phyloP scores from a whole-genome alignment of 768 basidiomycete species.

The Russula sp. region DNA sequence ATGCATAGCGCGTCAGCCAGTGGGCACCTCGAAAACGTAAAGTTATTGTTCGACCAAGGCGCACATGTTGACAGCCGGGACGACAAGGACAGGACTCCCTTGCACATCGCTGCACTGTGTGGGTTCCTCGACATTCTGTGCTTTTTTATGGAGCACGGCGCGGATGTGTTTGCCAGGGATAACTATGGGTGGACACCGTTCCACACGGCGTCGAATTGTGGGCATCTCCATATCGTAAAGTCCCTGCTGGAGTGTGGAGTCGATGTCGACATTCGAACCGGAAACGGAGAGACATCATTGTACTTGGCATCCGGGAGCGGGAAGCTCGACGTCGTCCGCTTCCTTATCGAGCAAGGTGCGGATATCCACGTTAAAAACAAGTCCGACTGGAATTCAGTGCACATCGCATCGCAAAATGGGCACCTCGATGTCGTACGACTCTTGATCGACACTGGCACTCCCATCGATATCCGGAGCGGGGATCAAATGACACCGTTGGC shows the following conservation, averaged over 20 bases:
- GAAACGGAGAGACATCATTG: not conserved
- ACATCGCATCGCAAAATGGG: not conserved
- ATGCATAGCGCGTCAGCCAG: not conserved
- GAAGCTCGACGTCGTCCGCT: not conserved
- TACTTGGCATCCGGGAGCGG: not conserved
- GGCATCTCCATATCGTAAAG: not conserved
- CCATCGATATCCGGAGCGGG: not conserved
- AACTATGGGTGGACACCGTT: not conserved
- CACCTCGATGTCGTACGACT: not conserved
- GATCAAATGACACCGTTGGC: not conserved
- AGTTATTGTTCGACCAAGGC: not conserved
- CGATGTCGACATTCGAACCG: not conserved
- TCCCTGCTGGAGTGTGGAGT: not conserved
- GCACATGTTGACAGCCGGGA: not conserved
- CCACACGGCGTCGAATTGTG: not conserved
- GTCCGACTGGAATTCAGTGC: not conserved
- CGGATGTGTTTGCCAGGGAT: not conserved
- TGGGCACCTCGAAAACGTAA: not conserved
- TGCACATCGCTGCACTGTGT: rapidly evolving
- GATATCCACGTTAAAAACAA: not conserved
- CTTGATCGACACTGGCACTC: not conserved
- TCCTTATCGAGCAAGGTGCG: not conserved
- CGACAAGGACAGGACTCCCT: not conserved
- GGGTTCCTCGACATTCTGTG: not conserved
- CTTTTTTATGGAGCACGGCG: not conserved